Conservation (phyloP, 2,329 filamentous ascomycete genomes). For the Arthrobotrys pseudoclavata region DNA sequence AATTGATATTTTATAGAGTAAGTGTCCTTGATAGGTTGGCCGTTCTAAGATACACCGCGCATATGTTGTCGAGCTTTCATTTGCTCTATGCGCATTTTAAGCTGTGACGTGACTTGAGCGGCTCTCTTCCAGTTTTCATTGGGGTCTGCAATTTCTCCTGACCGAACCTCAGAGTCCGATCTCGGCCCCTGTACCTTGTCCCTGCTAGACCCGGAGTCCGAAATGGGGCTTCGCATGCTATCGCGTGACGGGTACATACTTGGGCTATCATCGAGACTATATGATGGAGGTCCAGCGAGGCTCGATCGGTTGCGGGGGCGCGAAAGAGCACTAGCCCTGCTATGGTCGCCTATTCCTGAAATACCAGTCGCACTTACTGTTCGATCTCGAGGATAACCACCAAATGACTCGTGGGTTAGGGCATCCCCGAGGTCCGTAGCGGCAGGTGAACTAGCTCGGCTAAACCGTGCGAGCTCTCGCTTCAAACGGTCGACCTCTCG, state of each 20-base stretch:
- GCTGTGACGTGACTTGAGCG: conserved; percentile 95
- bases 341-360: conserved; percentile 32
- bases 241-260: conserved; percentile 44
- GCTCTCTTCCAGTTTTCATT: conserved; percentile 97
- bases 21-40: neutral
- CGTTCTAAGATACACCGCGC: conserved; percentile 66
- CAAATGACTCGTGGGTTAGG: conserved; percentile 29
- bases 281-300: conserved; percentile 38
- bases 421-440: conserved; percentile 68
- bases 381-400: conserved; percentile 47
- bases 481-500: conserved; percentile 94
- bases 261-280: conserved; percentile 37
- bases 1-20: neutral
- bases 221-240: conserved; percentile 50
- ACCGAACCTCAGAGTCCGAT: conserved; percentile 23
- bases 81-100: conserved; percentile 97
- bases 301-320: conserved; percentile 51
- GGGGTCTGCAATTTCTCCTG: conserved; percentile 69
- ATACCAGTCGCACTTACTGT: conserved; percentile 43
- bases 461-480: conserved; percentile 77
- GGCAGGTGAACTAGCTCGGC: conserved; percentile 72
- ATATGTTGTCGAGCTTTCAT: conserved; percentile 77
- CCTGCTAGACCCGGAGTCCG: conserved; percentile 40
- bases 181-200: conserved; percentile 34
- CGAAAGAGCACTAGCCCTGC: conserved; percentile 33